A percentile compares a stretch with the other conserved stretches of the same genome.
phyloP scores from a whole-genome alignment of 2,329 filamentous ascomycete species.

The Stemphylium lycopersici region DNA sequence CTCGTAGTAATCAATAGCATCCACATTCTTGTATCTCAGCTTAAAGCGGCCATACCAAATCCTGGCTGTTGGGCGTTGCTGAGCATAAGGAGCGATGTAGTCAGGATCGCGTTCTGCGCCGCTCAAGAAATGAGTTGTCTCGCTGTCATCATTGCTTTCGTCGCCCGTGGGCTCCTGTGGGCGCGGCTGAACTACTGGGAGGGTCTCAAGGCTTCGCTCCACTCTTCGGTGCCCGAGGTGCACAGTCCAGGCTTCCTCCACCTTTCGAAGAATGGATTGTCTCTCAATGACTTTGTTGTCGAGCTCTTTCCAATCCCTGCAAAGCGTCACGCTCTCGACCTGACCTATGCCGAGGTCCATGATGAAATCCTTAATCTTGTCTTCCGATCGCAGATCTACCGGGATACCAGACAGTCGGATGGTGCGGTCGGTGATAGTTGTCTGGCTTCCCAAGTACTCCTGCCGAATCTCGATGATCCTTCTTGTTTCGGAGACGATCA shows the following conservation, averaged over 20 bases:
- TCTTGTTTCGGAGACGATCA: constrained; percentile 82
- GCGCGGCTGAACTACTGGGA: constrained; percentile 58
- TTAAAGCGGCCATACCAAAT: constrained; percentile 81
- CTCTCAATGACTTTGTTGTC: constrained; percentile 76
- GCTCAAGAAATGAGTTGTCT: constrained; percentile 66
- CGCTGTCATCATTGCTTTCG: constrained; percentile 53
- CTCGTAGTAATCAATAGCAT: constrained; percentile 94
- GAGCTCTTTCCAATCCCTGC: constrained; percentile 82
- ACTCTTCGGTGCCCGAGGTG: constrained; percentile 67
- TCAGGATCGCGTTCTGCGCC: constrained; percentile 46
- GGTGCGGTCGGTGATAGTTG: constrained; percentile 93
- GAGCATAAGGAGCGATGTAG: constrained; percentile 54
- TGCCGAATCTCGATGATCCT: constrained; percentile 86
- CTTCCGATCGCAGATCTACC: constrained; percentile 75
- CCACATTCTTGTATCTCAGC: constrained; percentile 73
- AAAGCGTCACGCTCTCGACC: constrained; percentile 86
- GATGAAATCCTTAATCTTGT: constrained; percentile 82
- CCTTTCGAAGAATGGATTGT: constrained; percentile 67
- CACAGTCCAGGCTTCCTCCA: constrained; percentile 85
- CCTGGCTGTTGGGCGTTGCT: constrained; percentile 68
- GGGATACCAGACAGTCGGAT: constrained; percentile 92
- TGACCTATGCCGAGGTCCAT: constrained; percentile 88
- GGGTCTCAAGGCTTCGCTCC: constrained; percentile 54
- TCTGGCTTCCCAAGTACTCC: constrained; percentile 89
- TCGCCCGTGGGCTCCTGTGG: constrained; percentile 42